Evolutionary conservation across 2,329 filamentous ascomycete genomes (phyloP).

Genomic region (Aspergillus sp.): DNA sequence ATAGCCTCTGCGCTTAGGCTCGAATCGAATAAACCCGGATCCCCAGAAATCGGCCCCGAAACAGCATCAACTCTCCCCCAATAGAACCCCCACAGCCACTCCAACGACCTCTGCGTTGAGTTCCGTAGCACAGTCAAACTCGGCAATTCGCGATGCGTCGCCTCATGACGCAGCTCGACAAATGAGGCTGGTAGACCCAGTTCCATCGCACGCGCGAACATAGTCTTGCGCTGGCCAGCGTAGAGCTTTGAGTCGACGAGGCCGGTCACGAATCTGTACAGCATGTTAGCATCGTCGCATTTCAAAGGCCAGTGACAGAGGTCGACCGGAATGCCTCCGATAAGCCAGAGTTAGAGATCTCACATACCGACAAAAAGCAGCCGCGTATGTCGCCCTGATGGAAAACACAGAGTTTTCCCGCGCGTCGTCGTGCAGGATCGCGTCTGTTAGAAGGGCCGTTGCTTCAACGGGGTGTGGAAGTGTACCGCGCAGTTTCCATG

Average conservation of each 20-base stretch:
- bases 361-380: constrained; percentile 51
- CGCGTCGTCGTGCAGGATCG: constrained; percentile 50
- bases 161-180: constrained; percentile 87
- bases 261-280: constrained; percentile 48
- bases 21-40: background rate
- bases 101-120: constrained; percentile 70
- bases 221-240: constrained; percentile 44
- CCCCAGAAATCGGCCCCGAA: background rate
- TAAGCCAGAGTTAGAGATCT: background rate
- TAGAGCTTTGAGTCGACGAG: constrained; percentile 50
- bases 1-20: constrained; percentile 1
- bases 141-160: constrained; percentile 86
- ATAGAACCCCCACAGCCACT: constrained; percentile 90
- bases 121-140: constrained; percentile 72
- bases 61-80: constrained; percentile 61
- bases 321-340: background rate
- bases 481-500: constrained; percentile 51
- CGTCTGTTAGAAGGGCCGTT: constrained; percentile 51
- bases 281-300: constrained; percentile 1
- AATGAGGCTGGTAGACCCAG: constrained; percentile 65
- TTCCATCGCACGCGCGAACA: constrained; percentile 50
- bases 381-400: constrained; percentile 50
- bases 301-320: background rate
- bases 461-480: constrained; percentile 52
- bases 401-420: constrained; percentile 48